A percentile compares a stretch with the other conserved stretches of the same genome.
Conservation (phyloP, 2,329 filamentous ascomycete genomes). For the Colletotrichum filicis region DNA sequence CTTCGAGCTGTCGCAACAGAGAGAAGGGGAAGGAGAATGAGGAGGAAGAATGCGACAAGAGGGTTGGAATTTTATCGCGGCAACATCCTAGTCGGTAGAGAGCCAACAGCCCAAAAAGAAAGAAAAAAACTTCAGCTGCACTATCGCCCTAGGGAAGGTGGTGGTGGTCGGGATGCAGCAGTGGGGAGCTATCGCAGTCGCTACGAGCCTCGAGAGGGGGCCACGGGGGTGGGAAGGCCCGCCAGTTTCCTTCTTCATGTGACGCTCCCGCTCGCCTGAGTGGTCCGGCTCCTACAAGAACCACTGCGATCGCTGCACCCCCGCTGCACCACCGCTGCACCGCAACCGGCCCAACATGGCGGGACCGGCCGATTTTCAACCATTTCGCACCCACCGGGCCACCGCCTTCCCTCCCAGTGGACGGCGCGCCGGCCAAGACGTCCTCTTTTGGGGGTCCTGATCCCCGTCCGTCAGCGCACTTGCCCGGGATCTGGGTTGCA, state of each 20-base stretch:
- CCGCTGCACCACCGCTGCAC: constrained; percentile 3
- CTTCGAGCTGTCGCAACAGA: constrained; percentile 4
- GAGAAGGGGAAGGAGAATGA: background rate
- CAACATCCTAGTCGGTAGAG: constrained; percentile 13
- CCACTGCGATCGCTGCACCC: background rate
- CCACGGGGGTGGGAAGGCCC: background rate
- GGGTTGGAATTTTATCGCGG: constrained; percentile 13
- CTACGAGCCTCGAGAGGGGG: constrained; percentile 15
- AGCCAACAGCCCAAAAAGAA: background rate
- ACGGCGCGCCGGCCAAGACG: constrained; percentile 21
- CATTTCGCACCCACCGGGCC: background rate
- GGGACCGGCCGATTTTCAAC: constrained; percentile 29
- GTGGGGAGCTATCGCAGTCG: constrained; percentile 29
- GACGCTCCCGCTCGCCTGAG: constrained; percentile 23
- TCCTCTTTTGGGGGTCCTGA: constrained; percentile 5
- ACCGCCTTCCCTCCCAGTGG: constrained; percentile 5
- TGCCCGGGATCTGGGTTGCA: constrained; percentile 20
- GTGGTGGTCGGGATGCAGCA: background rate
- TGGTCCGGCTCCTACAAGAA: background rate
- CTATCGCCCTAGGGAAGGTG: constrained; percentile 14
- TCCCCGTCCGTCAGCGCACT: constrained; percentile 21
- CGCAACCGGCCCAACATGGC: constrained; percentile 29
- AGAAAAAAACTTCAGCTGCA: constrained; percentile 24
- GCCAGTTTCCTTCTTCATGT: constrained; percentile 19
- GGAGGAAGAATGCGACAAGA: background rate